These are phyloP conservation scores for Aspergillus latus DNA, from an alignment of 2,329 filamentous ascomycete genomes.

Conservation along the genomic window DNA sequence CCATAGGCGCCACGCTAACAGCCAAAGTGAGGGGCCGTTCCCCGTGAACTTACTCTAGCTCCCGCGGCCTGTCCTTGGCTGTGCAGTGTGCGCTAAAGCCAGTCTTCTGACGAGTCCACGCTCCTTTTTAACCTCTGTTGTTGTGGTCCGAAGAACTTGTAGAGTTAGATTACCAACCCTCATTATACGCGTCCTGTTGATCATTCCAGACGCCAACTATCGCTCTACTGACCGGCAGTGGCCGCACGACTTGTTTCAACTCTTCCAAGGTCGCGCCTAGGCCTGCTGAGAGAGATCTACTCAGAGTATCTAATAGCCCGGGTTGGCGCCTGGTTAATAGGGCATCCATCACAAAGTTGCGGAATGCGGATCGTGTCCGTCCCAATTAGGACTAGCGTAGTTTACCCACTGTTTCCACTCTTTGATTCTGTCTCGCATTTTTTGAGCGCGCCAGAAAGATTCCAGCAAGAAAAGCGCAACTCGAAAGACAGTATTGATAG, in stretches of 20 bases:
- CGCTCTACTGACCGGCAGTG: no score
- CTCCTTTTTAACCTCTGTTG: constrained; percentile 6
- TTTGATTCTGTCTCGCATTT: constrained; percentile 16
- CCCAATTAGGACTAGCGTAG: constrained; percentile 16
- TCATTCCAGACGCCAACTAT: not conserved
- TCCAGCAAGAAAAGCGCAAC: constrained; percentile 7
- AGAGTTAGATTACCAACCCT: not conserved
- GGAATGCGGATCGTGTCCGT: not conserved
- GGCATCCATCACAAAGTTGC: constrained; percentile 4
- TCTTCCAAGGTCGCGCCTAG: no score
- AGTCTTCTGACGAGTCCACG: constrained; percentile 25
- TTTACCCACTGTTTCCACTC: constrained; percentile 3
- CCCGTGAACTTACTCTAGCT: not conserved
- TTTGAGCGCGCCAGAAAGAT: constrained; percentile 15
- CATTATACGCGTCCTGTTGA: constrained; percentile 7
- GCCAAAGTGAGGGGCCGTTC: constrained; percentile 10
- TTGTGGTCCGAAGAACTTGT: not conserved
- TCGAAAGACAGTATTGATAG: not conserved
- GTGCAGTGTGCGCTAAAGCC: constrained; percentile 7
- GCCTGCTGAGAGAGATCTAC: not conserved
- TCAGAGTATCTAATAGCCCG: not conserved
- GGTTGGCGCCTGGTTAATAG: constrained; percentile 17
- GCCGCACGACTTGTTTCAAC: no score
- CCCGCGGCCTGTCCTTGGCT: constrained; percentile 4
- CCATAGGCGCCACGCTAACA: constrained; percentile 16